Percentiles rank a stretch among this genome's conserved stretches.
phyloP scores from a whole-genome alignment of 129 eudicot species.

The Arctium lappa region DNA sequence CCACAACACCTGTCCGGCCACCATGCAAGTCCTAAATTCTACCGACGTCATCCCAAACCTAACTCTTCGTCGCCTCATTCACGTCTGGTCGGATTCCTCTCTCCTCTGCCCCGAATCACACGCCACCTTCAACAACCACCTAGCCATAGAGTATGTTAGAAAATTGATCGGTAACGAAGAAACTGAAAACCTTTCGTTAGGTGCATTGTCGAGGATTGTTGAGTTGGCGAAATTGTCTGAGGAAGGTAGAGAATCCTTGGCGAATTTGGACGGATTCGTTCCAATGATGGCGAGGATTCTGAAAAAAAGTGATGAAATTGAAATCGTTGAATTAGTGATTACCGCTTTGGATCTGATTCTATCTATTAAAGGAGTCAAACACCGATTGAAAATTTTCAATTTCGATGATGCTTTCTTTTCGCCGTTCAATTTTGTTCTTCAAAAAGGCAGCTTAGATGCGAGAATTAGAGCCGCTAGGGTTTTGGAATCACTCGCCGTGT shows the following conservation, averaged over 20 bases:
- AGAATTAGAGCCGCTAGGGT: constrained; percentile 49
- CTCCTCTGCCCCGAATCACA: constrained; percentile 35
- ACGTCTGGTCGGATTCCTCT: constrained; percentile 52
- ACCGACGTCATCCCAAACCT: constrained; percentile 71
- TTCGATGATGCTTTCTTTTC: constrained; percentile 20
- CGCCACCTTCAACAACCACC: constrained; percentile 28
- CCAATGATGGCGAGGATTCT: constrained; percentile 28
- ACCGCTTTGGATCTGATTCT: constrained; percentile 37
- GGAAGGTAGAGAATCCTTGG: constrained; percentile 47
- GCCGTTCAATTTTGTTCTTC: constrained; percentile 43
- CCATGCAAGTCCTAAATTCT: constrained; percentile 69
- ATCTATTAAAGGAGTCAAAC: constrained; percentile 37
- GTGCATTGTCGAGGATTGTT: constrained; percentile 27
- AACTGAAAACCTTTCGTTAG: constrained; percentile 6
- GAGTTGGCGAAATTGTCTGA: constrained; percentile 33
- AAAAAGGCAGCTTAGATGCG: constrained; percentile 39
- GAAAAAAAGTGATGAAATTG: constrained; percentile 17
- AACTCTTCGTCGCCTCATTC: constrained; percentile 78
- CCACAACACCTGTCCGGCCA: constrained; percentile 85
- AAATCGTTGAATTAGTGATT: constrained; percentile 30
- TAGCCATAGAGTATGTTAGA: constrained; percentile 24
- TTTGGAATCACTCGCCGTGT: constrained; percentile 41
- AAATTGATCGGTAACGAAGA: constrained; percentile 7
- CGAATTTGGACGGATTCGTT: constrained; percentile 34
- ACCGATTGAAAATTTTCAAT: constrained; percentile 24